Conservation (phyloP, 305 asterid genomes). For the Withania somnifera region DNA sequence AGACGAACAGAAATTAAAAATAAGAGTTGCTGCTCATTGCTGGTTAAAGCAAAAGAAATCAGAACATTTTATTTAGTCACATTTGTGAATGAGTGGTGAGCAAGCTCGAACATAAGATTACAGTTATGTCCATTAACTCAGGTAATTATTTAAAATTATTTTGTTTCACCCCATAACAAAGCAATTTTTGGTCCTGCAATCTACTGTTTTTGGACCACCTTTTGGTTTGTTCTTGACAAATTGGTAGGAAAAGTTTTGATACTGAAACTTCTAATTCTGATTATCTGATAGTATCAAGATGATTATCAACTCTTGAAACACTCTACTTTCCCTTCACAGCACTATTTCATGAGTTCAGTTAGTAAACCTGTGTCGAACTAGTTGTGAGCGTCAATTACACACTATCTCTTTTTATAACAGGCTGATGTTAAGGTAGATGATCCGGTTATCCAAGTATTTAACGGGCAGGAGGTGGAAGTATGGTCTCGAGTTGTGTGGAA, state of each 20-base stretch:
- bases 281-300: neutral
- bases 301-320: neutral
- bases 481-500: conserved; percentile 95
- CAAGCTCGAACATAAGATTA: neutral
- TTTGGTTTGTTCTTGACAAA: neutral
- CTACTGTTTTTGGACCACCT: neutral
- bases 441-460: conserved; percentile 51
- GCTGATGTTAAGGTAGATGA: conserved; percentile 82
- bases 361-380: neutral
- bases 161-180: neutral
- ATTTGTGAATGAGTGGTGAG: neutral
- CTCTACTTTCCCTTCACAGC: too few relatives aligned
- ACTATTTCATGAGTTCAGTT: neutral
- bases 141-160: neutral
- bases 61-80: neutral
- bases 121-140: neutral
- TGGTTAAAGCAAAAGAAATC: neutral
- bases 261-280: neutral
- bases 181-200: neutral
- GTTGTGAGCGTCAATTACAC: neutral
- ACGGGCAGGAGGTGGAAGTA: conserved; percentile 90
- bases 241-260: neutral
- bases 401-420: conserved; percentile 25
- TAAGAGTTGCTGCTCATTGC: neutral
- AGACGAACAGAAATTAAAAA: neutral